These are phyloP conservation scores for Elymus sibiricus DNA, from an alignment of 176 grass and related monocot genomes.

Conservation along the genomic window DNA sequence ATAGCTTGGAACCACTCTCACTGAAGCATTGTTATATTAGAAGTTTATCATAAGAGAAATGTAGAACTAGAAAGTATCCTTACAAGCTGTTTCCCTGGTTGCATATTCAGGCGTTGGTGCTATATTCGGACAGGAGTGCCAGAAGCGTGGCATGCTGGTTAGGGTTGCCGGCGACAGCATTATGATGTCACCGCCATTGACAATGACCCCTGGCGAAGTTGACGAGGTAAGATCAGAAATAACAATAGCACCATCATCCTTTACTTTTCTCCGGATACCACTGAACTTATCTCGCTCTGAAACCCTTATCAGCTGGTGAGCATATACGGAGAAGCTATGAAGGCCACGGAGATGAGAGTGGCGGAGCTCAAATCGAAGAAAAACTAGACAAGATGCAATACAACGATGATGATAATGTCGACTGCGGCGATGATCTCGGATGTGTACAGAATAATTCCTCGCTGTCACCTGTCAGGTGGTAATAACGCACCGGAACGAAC, in stretches of 20 bases:
- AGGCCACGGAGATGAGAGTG: slow-evolving; percentile 68
- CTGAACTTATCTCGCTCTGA: neutral
- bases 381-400: neutral
- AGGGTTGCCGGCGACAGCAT: slow-evolving; percentile 83
- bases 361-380: slow-evolving; percentile 65
- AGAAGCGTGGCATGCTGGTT: slow-evolving; percentile 85
- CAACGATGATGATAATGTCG: neutral
- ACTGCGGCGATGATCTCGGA: neutral
- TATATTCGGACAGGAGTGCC: slow-evolving; percentile 85
- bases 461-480: neutral
- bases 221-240: slow-evolving; percentile 57
- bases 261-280: neutral
- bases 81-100: neutral
- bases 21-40: slow-evolving; percentile 3
- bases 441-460: slow-evolving; percentile 24
- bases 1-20: neutral
- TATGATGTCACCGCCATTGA: slow-evolving; percentile 90
- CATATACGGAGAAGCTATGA: slow-evolving; percentile 74
- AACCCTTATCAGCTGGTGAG: slow-evolving; percentile 59
- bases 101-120: slow-evolving; percentile 70
- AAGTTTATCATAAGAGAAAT: neutral
- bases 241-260: neutral
- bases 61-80: too few species aligned
- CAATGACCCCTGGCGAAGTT: slow-evolving; percentile 61
- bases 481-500: neutral